Evolutionary conservation across 805 yeast species (phyloP).

Genomic region (Wickerhamiella lipophila): DNA sequence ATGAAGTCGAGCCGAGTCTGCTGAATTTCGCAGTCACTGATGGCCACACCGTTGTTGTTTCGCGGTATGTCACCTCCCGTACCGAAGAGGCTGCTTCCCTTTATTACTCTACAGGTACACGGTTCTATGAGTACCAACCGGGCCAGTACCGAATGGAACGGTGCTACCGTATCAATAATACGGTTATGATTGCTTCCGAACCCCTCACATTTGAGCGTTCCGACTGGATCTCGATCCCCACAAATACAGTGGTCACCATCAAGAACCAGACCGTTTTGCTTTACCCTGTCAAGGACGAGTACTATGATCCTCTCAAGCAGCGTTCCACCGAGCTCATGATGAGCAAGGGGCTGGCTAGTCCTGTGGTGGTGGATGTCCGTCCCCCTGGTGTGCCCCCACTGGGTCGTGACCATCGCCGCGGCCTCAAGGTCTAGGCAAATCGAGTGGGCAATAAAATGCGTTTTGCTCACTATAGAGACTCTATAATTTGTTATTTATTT

Average conservation of each 20-base stretch:
- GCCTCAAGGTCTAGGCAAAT: not conserved
- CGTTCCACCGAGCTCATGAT: conserved; percentile 77
- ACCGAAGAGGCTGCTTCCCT: conserved; percentile 94
- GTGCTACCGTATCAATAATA: conserved; percentile 80
- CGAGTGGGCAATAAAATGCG: too few relatives aligned
- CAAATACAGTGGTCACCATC: conserved; percentile 74
- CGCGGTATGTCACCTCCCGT: conserved; percentile 76
- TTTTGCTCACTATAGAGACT: too few relatives aligned
- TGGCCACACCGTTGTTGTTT: conserved; percentile 72
- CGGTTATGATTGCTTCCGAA: conserved; percentile 93
- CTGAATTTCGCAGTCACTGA: conserved; percentile 92
- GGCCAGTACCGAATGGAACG: conserved; percentile 93
- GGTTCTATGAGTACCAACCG: conserved; percentile 78
- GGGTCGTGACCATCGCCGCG: conserved; percentile 56
- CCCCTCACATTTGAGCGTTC: conserved; percentile 93
- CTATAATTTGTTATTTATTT: too few relatives aligned
- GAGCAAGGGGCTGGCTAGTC: conserved; percentile 85
- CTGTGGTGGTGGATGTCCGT: conserved; percentile 54
- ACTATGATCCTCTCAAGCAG: conserved; percentile 54
- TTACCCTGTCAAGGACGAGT: conserved; percentile 85
- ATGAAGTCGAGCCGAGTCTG: conserved; percentile 57
- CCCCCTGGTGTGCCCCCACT: conserved; percentile 57
- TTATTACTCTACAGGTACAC: conserved; percentile 87
- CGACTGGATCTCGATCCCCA: conserved; percentile 95
- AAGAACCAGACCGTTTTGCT: conserved; percentile 74